phyloP scores from a whole-genome alignment of 495 filamentous ascomycete genomes.

The Physcia stellaris region DNA sequence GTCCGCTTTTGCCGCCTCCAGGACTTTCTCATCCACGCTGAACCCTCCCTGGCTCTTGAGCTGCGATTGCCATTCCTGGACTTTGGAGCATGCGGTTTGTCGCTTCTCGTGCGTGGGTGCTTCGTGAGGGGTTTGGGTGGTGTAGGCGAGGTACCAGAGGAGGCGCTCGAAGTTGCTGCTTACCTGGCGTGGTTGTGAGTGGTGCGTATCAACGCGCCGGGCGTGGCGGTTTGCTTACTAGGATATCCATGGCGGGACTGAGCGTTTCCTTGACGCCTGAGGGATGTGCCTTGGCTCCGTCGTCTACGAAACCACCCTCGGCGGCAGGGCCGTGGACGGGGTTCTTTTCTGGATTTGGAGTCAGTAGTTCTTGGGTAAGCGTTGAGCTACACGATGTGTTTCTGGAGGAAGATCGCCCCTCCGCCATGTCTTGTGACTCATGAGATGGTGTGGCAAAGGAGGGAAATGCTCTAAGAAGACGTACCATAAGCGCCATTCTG shows the following conservation, averaged over 20 bases:
- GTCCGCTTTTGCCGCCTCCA: conserved; percentile 45
- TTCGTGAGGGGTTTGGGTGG: conserved; percentile 29
- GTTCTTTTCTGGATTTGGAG: conserved; percentile 76
- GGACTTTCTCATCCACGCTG: conserved; percentile 51
- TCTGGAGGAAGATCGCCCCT: conserved; percentile 37
- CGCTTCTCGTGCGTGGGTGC: conserved; percentile 23
- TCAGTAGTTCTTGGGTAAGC: conserved; percentile 60
- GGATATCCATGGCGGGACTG: conserved; percentile 91
- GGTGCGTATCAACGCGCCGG: no score
- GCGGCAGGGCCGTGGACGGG: conserved; percentile 37
- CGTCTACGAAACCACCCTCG: conserved; percentile 40
- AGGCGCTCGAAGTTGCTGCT: conserved; percentile 92
- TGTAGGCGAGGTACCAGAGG: conserved; percentile 78
- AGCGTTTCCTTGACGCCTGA: conserved; percentile 74
- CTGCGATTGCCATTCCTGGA: conserved; percentile 54
- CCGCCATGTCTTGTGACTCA: conserved; percentile 51
- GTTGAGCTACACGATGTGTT: conserved; percentile 22
- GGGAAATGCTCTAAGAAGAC: not conserved
- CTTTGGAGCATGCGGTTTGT: conserved; percentile 44
- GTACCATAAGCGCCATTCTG: conserved; percentile 53
- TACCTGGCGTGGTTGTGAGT: no score
- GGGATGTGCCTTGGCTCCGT: conserved; percentile 52
- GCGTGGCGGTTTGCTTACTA: no score
- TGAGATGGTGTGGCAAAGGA: conserved; percentile 36
- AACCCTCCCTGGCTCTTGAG: conserved; percentile 76